Evolutionary conservation across 768 basidiomycete genomes (phyloP).

Genomic region (Amyloporia xantha): DNA sequence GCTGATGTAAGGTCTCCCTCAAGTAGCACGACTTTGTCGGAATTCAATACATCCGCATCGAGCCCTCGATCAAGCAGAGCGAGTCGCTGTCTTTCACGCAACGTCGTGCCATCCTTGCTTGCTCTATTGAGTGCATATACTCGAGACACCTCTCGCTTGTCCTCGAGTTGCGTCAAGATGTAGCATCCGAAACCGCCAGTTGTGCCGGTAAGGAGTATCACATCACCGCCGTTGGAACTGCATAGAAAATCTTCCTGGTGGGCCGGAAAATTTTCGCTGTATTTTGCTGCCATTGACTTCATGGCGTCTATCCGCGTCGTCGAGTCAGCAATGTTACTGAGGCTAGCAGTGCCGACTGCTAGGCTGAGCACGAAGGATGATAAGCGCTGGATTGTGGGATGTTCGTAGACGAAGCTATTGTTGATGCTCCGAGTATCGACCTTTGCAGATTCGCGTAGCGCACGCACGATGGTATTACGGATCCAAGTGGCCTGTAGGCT

Average conservation of each 20-base stretch:
- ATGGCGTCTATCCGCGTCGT: conserved; percentile 21
- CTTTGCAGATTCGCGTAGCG: conserved; percentile 9
- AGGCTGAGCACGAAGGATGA: not conserved
- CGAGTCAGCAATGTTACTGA: too few species aligned
- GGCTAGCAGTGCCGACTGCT: too few species aligned
- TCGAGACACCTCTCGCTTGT: conserved; percentile 9
- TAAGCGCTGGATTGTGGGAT: not conserved
- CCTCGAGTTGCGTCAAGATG: conserved; percentile 19
- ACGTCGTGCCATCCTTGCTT: conserved; percentile 3
- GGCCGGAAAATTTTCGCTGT: conserved; percentile 17
- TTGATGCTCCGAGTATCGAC: not conserved
- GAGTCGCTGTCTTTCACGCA: conserved; percentile 8
- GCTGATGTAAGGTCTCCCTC: conserved; percentile 14
- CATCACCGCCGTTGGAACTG: conserved; percentile 7
- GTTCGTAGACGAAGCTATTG: not conserved
- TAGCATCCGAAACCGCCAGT: conserved; percentile 26
- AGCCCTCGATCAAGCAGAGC: conserved; percentile 14
- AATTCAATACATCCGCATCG: conserved; percentile 6
- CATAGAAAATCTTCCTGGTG: not conserved
- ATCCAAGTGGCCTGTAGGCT: conserved; percentile 28
- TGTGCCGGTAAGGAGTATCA: conserved; percentile 27
- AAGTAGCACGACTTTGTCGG: conserved; percentile 12
- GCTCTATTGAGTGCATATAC: conserved; percentile 23
- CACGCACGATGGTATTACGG: conserved; percentile 25
- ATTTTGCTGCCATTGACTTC: conserved; percentile 35